phyloP scores from a whole-genome alignment of 768 basidiomycete genomes.

The Boletus subparvulus region DNA sequence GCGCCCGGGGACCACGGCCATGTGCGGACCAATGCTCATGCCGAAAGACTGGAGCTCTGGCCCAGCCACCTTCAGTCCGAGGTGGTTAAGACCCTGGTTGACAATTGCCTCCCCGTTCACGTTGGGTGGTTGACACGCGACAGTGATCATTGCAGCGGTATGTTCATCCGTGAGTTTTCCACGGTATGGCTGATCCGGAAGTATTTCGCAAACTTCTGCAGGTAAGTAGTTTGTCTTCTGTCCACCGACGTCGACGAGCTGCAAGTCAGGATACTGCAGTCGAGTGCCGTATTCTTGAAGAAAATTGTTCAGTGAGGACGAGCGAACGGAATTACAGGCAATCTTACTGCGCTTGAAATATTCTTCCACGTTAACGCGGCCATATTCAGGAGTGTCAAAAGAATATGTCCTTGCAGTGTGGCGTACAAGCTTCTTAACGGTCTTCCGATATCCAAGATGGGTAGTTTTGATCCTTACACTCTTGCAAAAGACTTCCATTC shows the following conservation, averaged over 20 bases:
- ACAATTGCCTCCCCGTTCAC: conserved; percentile 48
- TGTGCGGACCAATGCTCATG: conserved; percentile 44
- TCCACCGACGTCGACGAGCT: conserved; percentile 50
- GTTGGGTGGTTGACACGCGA: conserved; percentile 50
- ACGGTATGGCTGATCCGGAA: conserved; percentile 39
- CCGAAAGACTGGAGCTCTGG: conserved; percentile 45
- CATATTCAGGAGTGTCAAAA: conserved; percentile 42
- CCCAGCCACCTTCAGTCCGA: conserved; percentile 39
- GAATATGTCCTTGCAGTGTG: conserved; percentile 38
- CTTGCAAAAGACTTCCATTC: conserved; percentile 58
- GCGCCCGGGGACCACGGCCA: conserved; percentile 57
- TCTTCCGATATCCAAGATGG: conserved; percentile 76
- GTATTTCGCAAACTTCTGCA: conserved; percentile 49
- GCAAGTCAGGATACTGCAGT: conserved; percentile 41
- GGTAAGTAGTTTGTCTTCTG: conserved; percentile 43
- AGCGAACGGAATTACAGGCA: neutral
- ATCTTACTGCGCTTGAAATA: conserved; percentile 50
- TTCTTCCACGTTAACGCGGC: conserved; percentile 44
- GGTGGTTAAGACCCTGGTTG: conserved; percentile 39
- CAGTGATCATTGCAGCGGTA: conserved; percentile 49
- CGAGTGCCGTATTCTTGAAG: conserved; percentile 42
- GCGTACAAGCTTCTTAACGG: conserved; percentile 55
- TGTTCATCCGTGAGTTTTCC: conserved; percentile 60
- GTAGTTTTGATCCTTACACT: conserved; percentile 64
- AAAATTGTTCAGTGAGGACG: neutral